Conservation (phyloP, 164 flowering plant genomes). For the Akebia trifoliata region DNA sequence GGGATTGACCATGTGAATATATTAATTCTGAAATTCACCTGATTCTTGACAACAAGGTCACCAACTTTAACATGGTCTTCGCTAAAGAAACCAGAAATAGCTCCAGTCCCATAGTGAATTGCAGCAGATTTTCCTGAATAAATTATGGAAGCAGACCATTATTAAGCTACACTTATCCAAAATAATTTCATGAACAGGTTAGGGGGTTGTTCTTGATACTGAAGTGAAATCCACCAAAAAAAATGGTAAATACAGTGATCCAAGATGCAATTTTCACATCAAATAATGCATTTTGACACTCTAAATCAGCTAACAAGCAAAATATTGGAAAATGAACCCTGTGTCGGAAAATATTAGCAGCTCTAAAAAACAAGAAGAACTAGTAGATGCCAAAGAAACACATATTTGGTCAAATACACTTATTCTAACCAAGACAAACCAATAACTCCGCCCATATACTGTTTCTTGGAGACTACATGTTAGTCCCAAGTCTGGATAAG, state of each 20-base stretch:
- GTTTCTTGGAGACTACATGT: too few species aligned
- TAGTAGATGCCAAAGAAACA: background rate
- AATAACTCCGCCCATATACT: too few species aligned
- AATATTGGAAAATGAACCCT: background rate
- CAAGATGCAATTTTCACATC: background rate
- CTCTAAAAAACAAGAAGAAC: too few species aligned
- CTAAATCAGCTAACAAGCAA: background rate
- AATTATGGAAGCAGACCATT: background rate
- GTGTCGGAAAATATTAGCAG: too few species aligned
- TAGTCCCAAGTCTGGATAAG: too few species aligned
- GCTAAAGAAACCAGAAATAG: constrained; percentile 84
- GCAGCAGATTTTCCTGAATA: constrained; percentile 59
- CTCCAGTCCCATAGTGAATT: constrained; percentile 83
- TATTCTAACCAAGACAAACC: too few species aligned
- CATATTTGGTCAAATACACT: too few species aligned
- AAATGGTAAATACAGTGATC: background rate
- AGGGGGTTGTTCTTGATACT: background rate
- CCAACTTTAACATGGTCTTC: constrained; percentile 69
- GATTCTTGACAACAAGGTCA: constrained; percentile 64
- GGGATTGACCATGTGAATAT: background rate
- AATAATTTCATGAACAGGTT: background rate
- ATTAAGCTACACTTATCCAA: background rate
- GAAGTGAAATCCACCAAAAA: background rate
- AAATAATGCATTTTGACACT: background rate
- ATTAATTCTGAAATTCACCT: constrained; percentile 36